Base-by-base conservation (phyloP, 768 basidiomycete genomes). In the Pseudohyphozyma bogoriensis region DNA sequence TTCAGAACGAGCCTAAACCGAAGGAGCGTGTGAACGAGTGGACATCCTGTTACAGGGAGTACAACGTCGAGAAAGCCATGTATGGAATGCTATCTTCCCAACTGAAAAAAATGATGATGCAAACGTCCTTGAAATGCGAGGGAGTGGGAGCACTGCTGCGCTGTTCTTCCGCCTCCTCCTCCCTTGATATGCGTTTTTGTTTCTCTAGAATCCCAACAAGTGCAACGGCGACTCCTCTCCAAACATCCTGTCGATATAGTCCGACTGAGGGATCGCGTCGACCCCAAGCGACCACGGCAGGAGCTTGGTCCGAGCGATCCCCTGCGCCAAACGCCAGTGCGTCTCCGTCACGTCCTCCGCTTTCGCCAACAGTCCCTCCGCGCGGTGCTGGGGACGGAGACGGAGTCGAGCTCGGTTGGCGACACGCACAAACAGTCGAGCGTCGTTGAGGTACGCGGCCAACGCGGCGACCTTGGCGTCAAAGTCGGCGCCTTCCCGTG, bases 391-490 rank as follows among this genome's bases (percentile, higher is more conserved):
- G 24, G 51, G 33, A n/a, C 59, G 62, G 4, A 67, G 57, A 0
- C 66, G 66, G 22, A 67, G 60, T 5, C 66, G 24, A 0, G 59
- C 62, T 1, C 66, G 52, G 46, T 67, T 67, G 16, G 66, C 66
- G 37, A 67, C 57, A n/a, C 70, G 68, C 8, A 58, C 59, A 22
- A 71, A 32, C 16, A 71, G 59, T 1, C 59, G 58, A 1, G 60
- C 58, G 50, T 69, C 65, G 60, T 67, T 59, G 55, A 70, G 57
- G 62, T 40, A 71, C 28, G 70, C 67, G 4, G 67, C 68, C 22
- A 71, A 55, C 10, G 65, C 63, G 24, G 68, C 67, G 36, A 70
- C 59, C 24, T 64, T 60, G 20, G 54, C 46, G 46, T 71, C 70
- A 60, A 68, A 71, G 28, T 33, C 10, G 3, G 64, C 58, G 28